Evolutionary conservation across 257 asterid species (phyloP).

Genomic region (Solanum ossicruentum): DNA sequence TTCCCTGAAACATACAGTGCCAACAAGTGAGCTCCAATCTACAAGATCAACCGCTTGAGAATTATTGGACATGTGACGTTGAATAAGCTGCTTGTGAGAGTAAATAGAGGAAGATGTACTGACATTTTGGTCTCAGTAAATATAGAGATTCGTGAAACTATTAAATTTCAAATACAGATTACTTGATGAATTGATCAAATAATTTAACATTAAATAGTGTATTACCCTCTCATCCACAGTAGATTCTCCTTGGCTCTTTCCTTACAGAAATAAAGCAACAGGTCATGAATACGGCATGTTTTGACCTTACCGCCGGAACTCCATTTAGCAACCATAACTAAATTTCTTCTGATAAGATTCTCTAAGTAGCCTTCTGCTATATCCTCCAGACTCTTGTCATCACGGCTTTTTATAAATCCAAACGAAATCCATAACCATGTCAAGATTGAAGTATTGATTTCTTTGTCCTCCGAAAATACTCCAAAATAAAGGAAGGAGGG

Average conservation of each 20-base stretch:
- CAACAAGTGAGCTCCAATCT: background rate
- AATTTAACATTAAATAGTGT: background rate
- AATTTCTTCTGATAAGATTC: constrained; percentile 8
- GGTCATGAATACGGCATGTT: constrained; percentile 9
- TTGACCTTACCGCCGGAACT: background rate
- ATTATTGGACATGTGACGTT: background rate
- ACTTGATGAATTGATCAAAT: background rate
- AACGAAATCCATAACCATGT: constrained; percentile 14
- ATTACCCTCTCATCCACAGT: background rate
- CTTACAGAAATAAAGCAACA: constrained; percentile 6
- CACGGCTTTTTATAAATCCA: background rate
- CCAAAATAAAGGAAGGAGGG: constrained; percentile 14
- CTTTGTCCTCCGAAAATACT: constrained; percentile 4
- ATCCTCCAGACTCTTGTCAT: constrained; percentile 3
- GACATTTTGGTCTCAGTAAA: background rate
- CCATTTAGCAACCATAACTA: background rate
- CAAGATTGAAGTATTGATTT: background rate
- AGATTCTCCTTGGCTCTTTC: background rate
- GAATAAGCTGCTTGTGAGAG: background rate
- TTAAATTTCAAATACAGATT: background rate
- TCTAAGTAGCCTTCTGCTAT: constrained; percentile 12
- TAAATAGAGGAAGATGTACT: background rate
- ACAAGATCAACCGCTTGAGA: background rate
- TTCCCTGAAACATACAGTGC: background rate
- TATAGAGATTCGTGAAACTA: background rate